Evolutionary conservation across 345 rosid species (phyloP).

Genomic region (Arabidopsis arenosa): DNA sequence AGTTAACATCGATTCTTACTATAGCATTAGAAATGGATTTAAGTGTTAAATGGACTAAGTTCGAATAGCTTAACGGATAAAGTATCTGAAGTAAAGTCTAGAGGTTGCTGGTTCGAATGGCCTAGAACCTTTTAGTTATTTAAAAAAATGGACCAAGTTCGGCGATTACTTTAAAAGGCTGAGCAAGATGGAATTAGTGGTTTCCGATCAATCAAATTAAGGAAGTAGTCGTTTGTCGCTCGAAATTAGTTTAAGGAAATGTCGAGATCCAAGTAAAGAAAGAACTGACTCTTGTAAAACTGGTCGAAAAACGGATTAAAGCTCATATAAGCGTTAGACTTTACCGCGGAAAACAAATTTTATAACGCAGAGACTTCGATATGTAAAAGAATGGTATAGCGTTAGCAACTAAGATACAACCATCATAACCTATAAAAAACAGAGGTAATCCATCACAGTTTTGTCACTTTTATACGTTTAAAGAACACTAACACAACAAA

Average conservation of each 20-base stretch:
- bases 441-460: constrained; percentile 5
- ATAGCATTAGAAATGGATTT: neutral
- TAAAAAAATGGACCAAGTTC: neutral
- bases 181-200: no score
- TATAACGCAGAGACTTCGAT: neutral
- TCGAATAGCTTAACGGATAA: no score
- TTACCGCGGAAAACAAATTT: neutral
- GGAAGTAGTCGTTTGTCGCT: no score
- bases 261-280: no score
- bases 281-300: no score
- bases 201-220: no score
- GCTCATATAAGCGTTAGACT: no score
- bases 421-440: constrained; percentile 4
- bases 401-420: constrained; percentile 22
- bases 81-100: no score
- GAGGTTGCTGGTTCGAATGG: no score
- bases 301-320: no score
- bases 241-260: no score
- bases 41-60: neutral
- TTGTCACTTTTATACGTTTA: constrained; percentile 16
- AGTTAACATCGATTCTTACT: neutral
- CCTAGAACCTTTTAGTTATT: no score
- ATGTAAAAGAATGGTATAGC: constrained; percentile 20
- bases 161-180: neutral
- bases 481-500: constrained; percentile 27